A percentile compares a stretch with the other conserved stretches of the same genome.
phyloP scores from a whole-genome alignment of 192 early-diverging fungal genomes.

The Kickxella alabastrina region DNA sequence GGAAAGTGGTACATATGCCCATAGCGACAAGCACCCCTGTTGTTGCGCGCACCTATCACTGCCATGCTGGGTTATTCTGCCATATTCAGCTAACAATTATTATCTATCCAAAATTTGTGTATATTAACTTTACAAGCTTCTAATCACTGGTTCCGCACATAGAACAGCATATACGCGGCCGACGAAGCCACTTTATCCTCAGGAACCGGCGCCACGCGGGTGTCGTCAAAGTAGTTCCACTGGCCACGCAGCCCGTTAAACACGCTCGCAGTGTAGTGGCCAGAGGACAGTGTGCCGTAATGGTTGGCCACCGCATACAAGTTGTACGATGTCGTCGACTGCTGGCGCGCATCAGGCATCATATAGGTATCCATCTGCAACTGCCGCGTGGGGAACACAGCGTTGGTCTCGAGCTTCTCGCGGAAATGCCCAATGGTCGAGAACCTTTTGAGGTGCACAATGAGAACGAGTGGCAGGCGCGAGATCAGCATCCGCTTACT shows the following conservation, averaged over 20 bases:
- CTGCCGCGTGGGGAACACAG: constrained; percentile 72
- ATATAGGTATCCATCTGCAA: constrained; percentile 61
- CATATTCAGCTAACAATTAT: no score
- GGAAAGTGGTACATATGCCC: no score
- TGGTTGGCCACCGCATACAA: constrained; percentile 84
- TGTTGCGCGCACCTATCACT: no score
- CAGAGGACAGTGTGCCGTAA: constrained; percentile 69
- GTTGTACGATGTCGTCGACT: constrained; percentile 57
- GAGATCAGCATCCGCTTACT: constrained; percentile 77
- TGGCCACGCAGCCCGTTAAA: constrained; percentile 56
- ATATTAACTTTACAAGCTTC: background rate
- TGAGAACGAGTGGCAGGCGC: constrained; percentile 78
- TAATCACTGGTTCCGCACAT: constrained; percentile 17
- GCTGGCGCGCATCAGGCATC: constrained; percentile 3
- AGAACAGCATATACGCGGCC: constrained; percentile 48
- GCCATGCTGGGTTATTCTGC: no score
- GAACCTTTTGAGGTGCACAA: constrained; percentile 94
- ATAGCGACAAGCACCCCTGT: no score
- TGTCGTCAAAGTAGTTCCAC: constrained; percentile 89
- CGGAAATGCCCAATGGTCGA: constrained; percentile 88
- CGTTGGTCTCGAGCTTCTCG: constrained; percentile 85
- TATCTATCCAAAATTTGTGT: no score
- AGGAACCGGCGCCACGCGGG: constrained; percentile 51
- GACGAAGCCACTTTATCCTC: constrained; percentile 37
- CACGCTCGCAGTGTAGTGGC: constrained; percentile 76